Percentiles rank a stretch among this genome's conserved stretches.
phyloP scores from a whole-genome alignment of 1,139 yeast species.

The Yamadazyma siamensis region DNA sequence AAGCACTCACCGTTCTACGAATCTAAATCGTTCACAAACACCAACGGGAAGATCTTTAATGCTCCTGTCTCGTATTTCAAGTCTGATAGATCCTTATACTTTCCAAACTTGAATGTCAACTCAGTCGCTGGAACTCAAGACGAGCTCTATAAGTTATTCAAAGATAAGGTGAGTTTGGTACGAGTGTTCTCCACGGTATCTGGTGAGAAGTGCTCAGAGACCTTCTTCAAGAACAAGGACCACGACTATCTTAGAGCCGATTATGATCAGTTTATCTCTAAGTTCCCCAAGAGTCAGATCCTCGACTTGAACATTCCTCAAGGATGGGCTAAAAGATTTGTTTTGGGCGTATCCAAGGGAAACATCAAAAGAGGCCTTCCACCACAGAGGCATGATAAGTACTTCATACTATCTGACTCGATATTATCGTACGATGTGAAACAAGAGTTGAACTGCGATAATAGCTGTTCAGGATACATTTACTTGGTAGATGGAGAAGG shows the following conservation, averaged over 20 bases:
- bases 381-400: conserved; percentile 50
- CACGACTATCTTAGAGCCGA: conserved; percentile 35
- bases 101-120: conserved; percentile 77
- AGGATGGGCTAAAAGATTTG: conserved; percentile 60
- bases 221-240: conserved; percentile 50
- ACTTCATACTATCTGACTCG: conserved; percentile 62
- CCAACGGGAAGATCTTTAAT: conserved; percentile 79
- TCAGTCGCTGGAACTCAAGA: conserved; percentile 45
- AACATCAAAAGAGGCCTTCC: conserved; percentile 44
- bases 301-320: conserved; percentile 76
- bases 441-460: conserved; percentile 62
- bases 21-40: conserved; percentile 71
- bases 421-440: conserved; percentile 58
- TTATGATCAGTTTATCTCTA: conserved; percentile 24
- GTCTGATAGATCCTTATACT: conserved; percentile 69
- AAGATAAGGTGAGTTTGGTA: conserved; percentile 58
- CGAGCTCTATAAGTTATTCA: conserved; percentile 33
- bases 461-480: conserved; percentile 79
- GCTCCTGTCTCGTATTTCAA: conserved; percentile 79
- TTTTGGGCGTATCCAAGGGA: conserved; percentile 53
- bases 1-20: conserved; percentile 87
- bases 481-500: conserved; percentile 73
- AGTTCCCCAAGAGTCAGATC: conserved; percentile 58
- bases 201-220: conserved; percentile 66
- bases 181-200: conserved; percentile 66